Evolutionary conservation across 75 land plant genomes (phyloP).

Genomic region (Ceratopteris richardii): DNA sequence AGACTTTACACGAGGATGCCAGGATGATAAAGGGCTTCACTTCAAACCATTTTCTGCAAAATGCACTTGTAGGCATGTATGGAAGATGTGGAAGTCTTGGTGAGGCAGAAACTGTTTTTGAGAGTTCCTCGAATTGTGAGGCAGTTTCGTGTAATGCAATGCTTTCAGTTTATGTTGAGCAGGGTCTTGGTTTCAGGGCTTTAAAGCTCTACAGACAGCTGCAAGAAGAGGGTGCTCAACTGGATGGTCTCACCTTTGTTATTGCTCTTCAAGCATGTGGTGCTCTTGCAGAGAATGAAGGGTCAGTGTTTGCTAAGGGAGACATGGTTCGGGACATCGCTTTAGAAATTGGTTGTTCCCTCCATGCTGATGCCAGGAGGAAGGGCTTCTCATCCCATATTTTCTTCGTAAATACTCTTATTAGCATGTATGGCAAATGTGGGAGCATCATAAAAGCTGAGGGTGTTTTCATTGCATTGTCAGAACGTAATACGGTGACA

Average conservation of each 20-base stretch:
- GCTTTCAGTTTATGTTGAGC: constrained; percentile 33
- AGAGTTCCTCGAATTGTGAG: constrained; percentile 21
- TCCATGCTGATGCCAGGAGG: constrained; percentile 1
- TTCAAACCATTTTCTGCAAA: constrained; percentile 2
- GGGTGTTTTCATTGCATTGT: constrained; percentile 26
- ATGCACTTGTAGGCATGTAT: constrained; percentile 23
- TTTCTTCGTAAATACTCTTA: constrained; percentile 40
- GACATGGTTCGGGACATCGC: neutral
- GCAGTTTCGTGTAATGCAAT: constrained; percentile 53
- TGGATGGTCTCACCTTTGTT: constrained; percentile 27
- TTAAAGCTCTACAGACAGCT: constrained; percentile 25
- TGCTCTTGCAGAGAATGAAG: neutral
- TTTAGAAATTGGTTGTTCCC: neutral
- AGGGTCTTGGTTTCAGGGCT: constrained; percentile 14
- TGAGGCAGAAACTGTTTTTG: constrained; percentile 30
- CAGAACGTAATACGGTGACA: constrained; percentile 36
- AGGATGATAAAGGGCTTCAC: too few species aligned
- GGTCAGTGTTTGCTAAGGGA: neutral
- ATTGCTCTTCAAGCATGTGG: constrained; percentile 8
- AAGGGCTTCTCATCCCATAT: constrained; percentile 14
- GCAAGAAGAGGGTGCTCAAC: constrained; percentile 13
- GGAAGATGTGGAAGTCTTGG: constrained; percentile 24
- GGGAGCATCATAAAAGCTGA: constrained; percentile 27
- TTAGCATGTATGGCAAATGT: constrained; percentile 34
- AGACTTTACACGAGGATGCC: constrained; percentile 2